These are phyloP conservation scores for Senecio squalidus DNA, from an alignment of 140 eudicot species.

Conservation along the genomic window DNA sequence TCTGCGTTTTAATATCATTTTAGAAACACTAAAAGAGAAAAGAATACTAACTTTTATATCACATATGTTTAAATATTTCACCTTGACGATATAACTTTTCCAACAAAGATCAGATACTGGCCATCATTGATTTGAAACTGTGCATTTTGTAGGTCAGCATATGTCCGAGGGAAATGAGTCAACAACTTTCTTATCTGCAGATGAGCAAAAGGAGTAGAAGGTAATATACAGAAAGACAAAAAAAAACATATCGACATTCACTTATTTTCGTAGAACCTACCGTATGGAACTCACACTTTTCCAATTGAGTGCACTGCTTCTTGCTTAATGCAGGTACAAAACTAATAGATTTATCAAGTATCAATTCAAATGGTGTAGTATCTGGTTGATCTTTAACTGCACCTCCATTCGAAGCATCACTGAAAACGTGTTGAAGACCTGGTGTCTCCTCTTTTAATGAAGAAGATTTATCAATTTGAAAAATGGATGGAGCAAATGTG, in stretches of 20 bases:
- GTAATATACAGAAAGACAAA: conserved; percentile 3
- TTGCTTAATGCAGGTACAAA: conserved; percentile 56
- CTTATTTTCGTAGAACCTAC: conserved; percentile 34
- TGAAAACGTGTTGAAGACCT: conserved; percentile 17
- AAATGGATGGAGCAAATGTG: conserved; percentile 29
- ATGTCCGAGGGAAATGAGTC: conserved; percentile 93
- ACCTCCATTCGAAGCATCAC: conserved; percentile 21
- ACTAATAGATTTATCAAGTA: conserved; percentile 64
- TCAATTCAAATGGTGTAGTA: conserved; percentile 37
- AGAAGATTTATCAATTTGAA: conserved; percentile 27
- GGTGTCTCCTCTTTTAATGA: conserved; percentile 33
- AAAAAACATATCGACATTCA: conserved; percentile 4
- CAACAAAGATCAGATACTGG: conserved; percentile 83
- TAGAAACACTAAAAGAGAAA: conserved; percentile 5
- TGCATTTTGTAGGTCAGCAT: conserved; percentile 88
- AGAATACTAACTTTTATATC: not conserved
- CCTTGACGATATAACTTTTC: conserved; percentile 85
- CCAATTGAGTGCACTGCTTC: conserved; percentile 59
- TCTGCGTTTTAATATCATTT: conserved; percentile 44
- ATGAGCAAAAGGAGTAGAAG: conserved; percentile 5
- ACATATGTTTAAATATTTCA: conserved; percentile 12
- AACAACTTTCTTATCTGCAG: conserved; percentile 84
- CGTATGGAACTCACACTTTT: conserved; percentile 70
- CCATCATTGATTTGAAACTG: conserved; percentile 77
- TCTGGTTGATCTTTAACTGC: conserved; percentile 19